phyloP scores from a whole-genome alignment of 768 basidiomycete species.

The Psilocybe azurescens region DNA sequence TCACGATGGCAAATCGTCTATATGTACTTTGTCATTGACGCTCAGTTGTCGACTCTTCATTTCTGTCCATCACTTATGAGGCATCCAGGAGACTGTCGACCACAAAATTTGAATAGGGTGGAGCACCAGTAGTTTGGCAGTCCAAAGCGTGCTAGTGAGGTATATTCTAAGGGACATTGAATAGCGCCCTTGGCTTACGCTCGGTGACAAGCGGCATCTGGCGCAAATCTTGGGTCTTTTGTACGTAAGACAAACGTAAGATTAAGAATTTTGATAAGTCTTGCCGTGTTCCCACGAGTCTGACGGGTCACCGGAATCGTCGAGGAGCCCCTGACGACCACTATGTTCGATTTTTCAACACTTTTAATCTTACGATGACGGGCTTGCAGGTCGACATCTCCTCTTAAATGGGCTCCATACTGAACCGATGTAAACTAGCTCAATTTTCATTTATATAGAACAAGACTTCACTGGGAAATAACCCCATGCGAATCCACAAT shows the following conservation, averaged over 20 bases:
- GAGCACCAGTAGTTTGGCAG: no score
- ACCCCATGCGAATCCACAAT: neutral
- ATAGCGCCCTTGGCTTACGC: no score
- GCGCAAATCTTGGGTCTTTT: no score
- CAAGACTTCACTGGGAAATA: neutral
- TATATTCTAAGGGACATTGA: no score
- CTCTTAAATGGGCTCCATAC: neutral
- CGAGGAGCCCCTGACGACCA: constrained; percentile 1
- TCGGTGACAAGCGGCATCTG: neutral
- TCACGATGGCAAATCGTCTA: no score
- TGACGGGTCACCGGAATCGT: neutral
- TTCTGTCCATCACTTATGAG: no score
- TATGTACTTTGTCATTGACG: no score
- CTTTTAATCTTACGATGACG: neutral
- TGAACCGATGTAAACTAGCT: constrained; percentile 1
- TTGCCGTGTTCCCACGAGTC: neutral
- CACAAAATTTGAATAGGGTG: no score
- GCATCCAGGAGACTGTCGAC: no score
- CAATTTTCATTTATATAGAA: neutral
- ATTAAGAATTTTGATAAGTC: neutral
- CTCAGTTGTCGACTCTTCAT: no score
- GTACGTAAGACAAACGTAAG: neutral
- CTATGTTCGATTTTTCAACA: neutral
- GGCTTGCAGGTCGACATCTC: neutral
- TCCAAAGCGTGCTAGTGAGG: no score